Percentiles rank a stretch among this genome's conserved stretches.
phyloP scores from a whole-genome alignment of 371 early-diverging fungal species.

The Thermomucor indicae-seudaticae region DNA sequence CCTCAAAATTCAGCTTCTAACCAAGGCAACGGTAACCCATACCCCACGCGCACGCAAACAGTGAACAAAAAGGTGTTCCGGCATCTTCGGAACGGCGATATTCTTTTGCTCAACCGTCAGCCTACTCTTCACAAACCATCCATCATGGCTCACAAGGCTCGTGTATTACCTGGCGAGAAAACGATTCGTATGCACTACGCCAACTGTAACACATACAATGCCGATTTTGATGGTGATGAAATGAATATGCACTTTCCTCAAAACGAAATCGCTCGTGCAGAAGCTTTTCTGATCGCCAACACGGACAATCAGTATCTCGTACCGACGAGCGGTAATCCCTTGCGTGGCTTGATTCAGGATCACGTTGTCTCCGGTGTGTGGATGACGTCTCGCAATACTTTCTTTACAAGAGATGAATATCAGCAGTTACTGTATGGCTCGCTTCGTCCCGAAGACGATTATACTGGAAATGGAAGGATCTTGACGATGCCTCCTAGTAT shows the following conservation, averaged over 20 bases:
- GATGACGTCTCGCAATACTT: constrained; percentile 89
- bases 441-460: constrained; percentile 71
- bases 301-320: constrained; percentile 98
- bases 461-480: constrained; percentile 72
- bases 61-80: constrained; percentile 96
- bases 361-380: constrained; percentile 97
- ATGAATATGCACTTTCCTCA: constrained; percentile 99
- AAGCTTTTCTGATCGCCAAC: constrained; percentile 93
- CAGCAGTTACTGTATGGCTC: constrained; percentile 90
- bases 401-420: constrained; percentile 91
- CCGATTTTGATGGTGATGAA: constrained; percentile 99
- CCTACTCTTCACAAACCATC: constrained; percentile 99
- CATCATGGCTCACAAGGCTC: constrained; percentile 99
- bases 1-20: constrained; percentile 62
- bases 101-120: constrained; percentile 98
- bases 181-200: constrained; percentile 99
- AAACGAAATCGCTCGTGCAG: constrained; percentile 94
- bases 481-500: constrained; percentile 83
- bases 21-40: constrained; percentile 45
- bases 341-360: constrained; percentile 99
- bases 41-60: constrained; percentile 57
- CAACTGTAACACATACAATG: constrained; percentile 96
- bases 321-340: constrained; percentile 97
- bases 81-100: constrained; percentile 97
- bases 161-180: constrained; percentile 96